Evolutionary conservation across 2,329 filamentous ascomycete genomes (phyloP).

Genomic region (Alternaria arbusti): DNA sequence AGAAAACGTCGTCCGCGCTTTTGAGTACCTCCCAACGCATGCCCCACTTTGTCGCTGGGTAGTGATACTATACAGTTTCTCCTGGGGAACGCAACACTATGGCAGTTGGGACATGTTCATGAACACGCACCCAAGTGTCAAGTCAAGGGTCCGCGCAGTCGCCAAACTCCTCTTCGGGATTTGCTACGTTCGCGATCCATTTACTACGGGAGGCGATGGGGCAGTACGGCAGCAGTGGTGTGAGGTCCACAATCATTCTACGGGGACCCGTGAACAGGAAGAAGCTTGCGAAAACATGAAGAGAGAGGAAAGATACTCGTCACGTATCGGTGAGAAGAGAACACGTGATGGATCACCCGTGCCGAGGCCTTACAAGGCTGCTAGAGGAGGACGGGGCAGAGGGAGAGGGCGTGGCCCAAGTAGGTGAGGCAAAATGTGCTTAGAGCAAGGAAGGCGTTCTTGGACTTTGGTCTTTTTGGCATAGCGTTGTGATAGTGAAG

Average conservation of each 20-base stretch:
- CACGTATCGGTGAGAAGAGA: not conserved
- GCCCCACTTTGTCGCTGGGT: constrained; percentile 25
- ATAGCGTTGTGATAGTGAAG: not conserved
- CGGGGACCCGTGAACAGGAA: not conserved
- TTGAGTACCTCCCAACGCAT: constrained; percentile 13
- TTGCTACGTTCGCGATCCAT: constrained; percentile 4
- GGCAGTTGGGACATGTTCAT: constrained; percentile 10
- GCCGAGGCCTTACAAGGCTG: constrained; percentile 2
- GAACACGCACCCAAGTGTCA: not conserved
- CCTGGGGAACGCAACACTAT: constrained; percentile 14
- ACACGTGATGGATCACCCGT: not conserved
- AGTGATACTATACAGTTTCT: constrained; percentile 15
- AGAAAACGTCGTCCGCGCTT: constrained; percentile 2
- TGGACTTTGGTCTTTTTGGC: not conserved
- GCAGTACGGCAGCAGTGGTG: constrained; percentile 19
- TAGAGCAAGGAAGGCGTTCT: not conserved
- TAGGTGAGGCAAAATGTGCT: not conserved
- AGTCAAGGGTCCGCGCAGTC: constrained; percentile 1
- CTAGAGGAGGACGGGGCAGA: not conserved
- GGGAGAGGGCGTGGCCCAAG: not conserved
- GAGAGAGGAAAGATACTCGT: not conserved
- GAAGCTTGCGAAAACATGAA: constrained; percentile 3
- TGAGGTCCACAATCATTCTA: constrained; percentile 15
- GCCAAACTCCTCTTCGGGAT: constrained; percentile 16
- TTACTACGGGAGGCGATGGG: constrained; percentile 9